Evolutionary conservation across 2,329 filamentous ascomycete species (phyloP), one percentile per base, ranked within the genome.

Genomic region (Fusarium newnesense): DNA sequence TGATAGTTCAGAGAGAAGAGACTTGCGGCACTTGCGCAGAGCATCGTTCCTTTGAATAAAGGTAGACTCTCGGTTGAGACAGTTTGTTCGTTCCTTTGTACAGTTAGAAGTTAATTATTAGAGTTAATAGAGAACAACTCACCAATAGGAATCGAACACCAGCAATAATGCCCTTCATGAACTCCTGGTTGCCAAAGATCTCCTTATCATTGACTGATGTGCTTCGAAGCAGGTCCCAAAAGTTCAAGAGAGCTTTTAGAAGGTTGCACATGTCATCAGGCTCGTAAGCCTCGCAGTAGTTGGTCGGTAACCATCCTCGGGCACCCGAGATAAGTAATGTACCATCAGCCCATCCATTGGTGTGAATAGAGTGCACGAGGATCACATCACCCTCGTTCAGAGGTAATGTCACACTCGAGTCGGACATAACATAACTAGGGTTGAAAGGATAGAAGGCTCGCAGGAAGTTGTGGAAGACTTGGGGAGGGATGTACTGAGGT

Each of bases 281-380:
- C 75, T 98, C 94, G 81, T 98, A 99, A 15, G 94, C 89, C 80
- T 98, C 95, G 85, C 96, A 99, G 81, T 98, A 99, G 82, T 99
- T 99, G 13, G 96, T 99, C 6, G 96, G 96, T 68, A 99, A 86
- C 96, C 96, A 99, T 71, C 96, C 96, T 75, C 96, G 89, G 57
- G 93, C 93, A 32, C 96, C 96, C 6, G 95, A 94, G 30, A 92
- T 89, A 69, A 99, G 84, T 44, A 98, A 86, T 2, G 96, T 99
- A 58, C 96, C 96, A 81, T 99, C 96, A 37, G 96, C 96, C 96
- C 96, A 99, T 76, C 96, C 96, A 84, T 98, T 99, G 69, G 94
- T 96, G 82, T 99, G 96, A 75, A 98, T 94, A 8, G 96, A 98
- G 82, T 99, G 96, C 28, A 99, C 93, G 65, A 99, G 84, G 60